phyloP scores from a whole-genome alignment of 2,329 filamentous ascomycete genomes.

The Cladosporium phlei region DNA sequence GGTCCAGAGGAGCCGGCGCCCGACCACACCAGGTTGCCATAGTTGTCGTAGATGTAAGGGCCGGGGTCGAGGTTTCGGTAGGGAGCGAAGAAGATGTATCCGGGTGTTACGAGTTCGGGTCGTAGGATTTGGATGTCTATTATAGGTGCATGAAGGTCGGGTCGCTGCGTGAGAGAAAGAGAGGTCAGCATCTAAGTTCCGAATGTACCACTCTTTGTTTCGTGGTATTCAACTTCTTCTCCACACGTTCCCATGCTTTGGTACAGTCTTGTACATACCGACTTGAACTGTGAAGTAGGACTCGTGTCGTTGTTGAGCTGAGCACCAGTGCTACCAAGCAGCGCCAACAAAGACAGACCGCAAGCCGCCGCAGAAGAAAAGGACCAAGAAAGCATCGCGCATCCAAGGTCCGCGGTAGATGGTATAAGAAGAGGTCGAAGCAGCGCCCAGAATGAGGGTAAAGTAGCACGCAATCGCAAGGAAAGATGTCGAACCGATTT shows the following conservation, averaged over 20 bases:
- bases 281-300: conserved; percentile 34
- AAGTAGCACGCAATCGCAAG: conserved; percentile 11
- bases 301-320: conserved; percentile 32
- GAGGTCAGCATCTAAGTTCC: conserved; percentile 15
- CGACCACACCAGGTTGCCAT: conserved; percentile 48
- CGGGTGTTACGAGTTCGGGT: conserved; percentile 37
- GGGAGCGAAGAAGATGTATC: conserved; percentile 49
- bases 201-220: neutral
- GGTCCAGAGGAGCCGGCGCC: conserved; percentile 48
- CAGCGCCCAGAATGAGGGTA: conserved; percentile 1
- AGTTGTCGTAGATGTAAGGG: conserved; percentile 50
- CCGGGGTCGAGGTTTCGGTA: conserved; percentile 47
- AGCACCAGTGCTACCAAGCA: conserved; percentile 13
- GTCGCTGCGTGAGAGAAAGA: conserved; percentile 27
- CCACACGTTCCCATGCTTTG: neutral
- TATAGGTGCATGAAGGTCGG: conserved; percentile 36
- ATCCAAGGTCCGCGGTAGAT: neutral
- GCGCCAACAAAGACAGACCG: conserved; percentile 6
- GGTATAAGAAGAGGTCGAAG: neutral
- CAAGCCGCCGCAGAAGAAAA: conserved; percentile 2
- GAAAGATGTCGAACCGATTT: conserved; percentile 7
- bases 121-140: conserved; percentile 30
- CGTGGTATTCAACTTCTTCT: neutral
- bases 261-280: conserved; percentile 22
- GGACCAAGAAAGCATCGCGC: conserved; percentile 6